These are phyloP conservation scores for Biscogniauxia marginata DNA, from an alignment of 2,329 filamentous ascomycete genomes.

Conservation along the genomic window DNA sequence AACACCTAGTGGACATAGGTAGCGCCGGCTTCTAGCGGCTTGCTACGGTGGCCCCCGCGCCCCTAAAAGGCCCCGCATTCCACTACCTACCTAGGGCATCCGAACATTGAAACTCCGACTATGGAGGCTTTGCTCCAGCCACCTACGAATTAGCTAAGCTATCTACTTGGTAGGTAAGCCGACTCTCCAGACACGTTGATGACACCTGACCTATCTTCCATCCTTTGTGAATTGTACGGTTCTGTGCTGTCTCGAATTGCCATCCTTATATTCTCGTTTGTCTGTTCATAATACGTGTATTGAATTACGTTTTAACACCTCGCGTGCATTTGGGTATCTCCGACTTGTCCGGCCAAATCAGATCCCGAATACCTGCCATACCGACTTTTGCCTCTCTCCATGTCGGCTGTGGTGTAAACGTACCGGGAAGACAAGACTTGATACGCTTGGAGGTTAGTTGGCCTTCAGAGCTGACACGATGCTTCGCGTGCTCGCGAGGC, in stretches of 20 bases:
- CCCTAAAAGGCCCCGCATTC: constrained; percentile 14
- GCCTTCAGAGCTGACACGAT: constrained; percentile 17
- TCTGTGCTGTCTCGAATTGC: too few species aligned
- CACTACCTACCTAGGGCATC: too few species aligned
- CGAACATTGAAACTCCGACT: neutral
- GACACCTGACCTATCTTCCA: too few species aligned
- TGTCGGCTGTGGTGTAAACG: constrained; percentile 11
- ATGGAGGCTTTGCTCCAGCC: neutral
- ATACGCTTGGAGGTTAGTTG: constrained; percentile 4
- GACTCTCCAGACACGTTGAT: too few species aligned
- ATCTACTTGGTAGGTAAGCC: too few species aligned
- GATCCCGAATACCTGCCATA: neutral
- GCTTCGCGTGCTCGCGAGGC: constrained; percentile 23
- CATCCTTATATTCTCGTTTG: too few species aligned
- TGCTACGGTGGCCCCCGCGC: constrained; percentile 10
- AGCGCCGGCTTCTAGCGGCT: constrained; percentile 16
- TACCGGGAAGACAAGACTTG: constrained; percentile 3
- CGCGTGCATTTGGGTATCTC: too few species aligned
- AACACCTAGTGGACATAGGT: too few species aligned
- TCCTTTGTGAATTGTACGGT: too few species aligned
- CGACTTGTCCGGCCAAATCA: too few species aligned
- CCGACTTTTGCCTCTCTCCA: constrained; percentile 1
- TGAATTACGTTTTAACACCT: neutral
- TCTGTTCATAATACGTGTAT: too few species aligned
- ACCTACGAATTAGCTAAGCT: neutral